These are phyloP conservation scores for Raffaelea ambrosiae DNA, from an alignment of 2,329 filamentous ascomycete species.

Conservation along the genomic window DNA sequence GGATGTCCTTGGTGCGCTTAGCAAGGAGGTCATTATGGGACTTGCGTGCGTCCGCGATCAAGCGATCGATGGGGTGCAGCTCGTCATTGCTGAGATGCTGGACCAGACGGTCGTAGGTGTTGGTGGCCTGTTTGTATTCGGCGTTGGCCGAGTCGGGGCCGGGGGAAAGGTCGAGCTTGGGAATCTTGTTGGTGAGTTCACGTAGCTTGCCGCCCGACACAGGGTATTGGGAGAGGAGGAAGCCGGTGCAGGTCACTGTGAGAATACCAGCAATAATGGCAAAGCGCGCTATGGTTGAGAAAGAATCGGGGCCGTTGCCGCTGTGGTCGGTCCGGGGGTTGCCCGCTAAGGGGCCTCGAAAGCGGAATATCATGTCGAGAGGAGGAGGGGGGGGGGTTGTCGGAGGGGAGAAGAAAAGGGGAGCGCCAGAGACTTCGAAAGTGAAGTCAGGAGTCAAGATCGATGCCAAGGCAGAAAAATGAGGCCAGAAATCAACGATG, in stretches of 20 bases:
- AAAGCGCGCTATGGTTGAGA: constrained; percentile 10
- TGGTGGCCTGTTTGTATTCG: constrained; percentile 2
- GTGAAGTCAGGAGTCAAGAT: background rate
- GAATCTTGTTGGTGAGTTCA: constrained; percentile 3
- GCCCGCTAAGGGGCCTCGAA: constrained; percentile 2
- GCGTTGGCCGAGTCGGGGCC: background rate
- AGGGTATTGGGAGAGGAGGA: constrained; percentile 8
- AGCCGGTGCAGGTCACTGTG: constrained; percentile 5
- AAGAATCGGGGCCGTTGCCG: constrained; percentile 2
- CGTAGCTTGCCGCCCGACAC: background rate
- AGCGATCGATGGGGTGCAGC: constrained; percentile 34
- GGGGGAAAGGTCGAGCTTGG: background rate
- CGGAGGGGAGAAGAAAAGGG: background rate
- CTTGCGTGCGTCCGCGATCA: constrained; percentile 31
- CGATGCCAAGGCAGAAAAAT: background rate
- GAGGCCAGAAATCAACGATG: background rate
- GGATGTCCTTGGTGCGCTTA: constrained; percentile 32
- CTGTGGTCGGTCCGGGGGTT: background rate
- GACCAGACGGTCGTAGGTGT: constrained; percentile 3
- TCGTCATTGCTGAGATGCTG: constrained; percentile 2
- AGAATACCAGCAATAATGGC: constrained; percentile 9
- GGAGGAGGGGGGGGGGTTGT: background rate
- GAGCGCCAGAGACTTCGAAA: background rate
- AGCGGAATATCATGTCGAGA: constrained; percentile 8
- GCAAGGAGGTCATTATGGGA: constrained; percentile 28